phyloP scores from a whole-genome alignment of 2,329 filamentous ascomycete species.

The Ophiosphaerella korrae region DNA sequence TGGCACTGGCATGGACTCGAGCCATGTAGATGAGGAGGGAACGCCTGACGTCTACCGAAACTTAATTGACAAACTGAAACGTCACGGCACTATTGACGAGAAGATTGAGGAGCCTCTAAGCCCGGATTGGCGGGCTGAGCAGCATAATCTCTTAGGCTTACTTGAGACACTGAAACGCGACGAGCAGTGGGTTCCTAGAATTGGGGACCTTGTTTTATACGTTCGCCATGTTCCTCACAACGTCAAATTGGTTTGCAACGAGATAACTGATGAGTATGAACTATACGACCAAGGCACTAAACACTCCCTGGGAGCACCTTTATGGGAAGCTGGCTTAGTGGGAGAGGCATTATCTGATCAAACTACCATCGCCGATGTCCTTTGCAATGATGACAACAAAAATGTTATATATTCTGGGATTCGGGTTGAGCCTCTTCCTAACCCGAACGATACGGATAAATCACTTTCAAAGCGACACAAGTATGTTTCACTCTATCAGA shows the following conservation, averaged over 20 bases:
- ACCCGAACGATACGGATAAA: slow-evolving; percentile 58
- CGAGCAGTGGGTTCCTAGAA: slow-evolving; percentile 59
- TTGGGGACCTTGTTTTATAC: slow-evolving; percentile 64
- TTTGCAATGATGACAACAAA: slow-evolving; percentile 45
- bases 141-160: slow-evolving; percentile 48
- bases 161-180: slow-evolving; percentile 52
- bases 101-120: slow-evolving; percentile 56
- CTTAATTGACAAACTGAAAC: slow-evolving; percentile 55
- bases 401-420: slow-evolving; percentile 59
- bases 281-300: slow-evolving; percentile 26
- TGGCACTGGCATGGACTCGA: slow-evolving; percentile 23
- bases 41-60: slow-evolving; percentile 60
- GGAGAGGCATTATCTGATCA: slow-evolving; percentile 56
- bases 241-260: slow-evolving; percentile 39
- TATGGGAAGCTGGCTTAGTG: slow-evolving; percentile 64
- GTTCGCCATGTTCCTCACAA: slow-evolving; percentile 39
- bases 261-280: slow-evolving; percentile 21
- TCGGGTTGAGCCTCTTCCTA: slow-evolving; percentile 61
- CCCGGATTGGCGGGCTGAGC: slow-evolving; percentile 62
- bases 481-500: slow-evolving; percentile 60
- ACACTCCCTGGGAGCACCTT: slow-evolving; percentile 47
- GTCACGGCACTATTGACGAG: slow-evolving; percentile 49
- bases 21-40: slow-evolving; percentile 57
- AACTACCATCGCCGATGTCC: slow-evolving; percentile 53
- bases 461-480: slow-evolving; percentile 58